phyloP scores from a whole-genome alignment of 1,284 basidiomycete species.

The Leccinum ponderosum region DNA sequence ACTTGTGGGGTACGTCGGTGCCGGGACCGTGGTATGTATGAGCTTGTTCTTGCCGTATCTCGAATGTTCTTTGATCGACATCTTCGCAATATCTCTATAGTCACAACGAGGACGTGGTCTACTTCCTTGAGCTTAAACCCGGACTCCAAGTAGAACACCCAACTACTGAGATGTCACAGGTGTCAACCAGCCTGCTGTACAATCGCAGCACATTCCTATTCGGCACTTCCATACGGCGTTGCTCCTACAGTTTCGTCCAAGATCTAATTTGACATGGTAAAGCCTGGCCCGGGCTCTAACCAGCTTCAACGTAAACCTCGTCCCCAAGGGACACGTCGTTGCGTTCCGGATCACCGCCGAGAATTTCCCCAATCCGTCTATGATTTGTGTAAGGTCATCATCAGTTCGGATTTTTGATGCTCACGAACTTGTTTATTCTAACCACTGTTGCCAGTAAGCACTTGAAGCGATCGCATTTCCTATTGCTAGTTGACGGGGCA shows the following conservation, averaged over 20 bases:
- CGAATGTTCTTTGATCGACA: slow-evolving; percentile 5
- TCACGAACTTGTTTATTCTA: too few relatives aligned
- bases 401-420: too few relatives aligned
- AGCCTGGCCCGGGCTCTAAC: slow-evolving; percentile 84
- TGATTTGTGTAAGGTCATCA: too few relatives aligned
- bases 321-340: slow-evolving; percentile 41
- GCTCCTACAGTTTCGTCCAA: slow-evolving; percentile 84
- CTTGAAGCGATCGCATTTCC: too few relatives aligned
- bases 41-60: slow-evolving; percentile 4
- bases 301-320: slow-evolving; percentile 92
- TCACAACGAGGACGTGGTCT: slow-evolving; percentile 90
- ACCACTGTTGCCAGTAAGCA: too few relatives aligned
- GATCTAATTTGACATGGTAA: slow-evolving; percentile 96
- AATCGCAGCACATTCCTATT: slow-evolving; percentile 70
- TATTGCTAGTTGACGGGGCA: too few relatives aligned
- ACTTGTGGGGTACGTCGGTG: slow-evolving; percentile 86
- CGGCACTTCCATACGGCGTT: slow-evolving; percentile 91
- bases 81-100: slow-evolving; percentile 83
- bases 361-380: too few relatives aligned
- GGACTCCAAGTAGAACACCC: slow-evolving; percentile 99
- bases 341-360: too few relatives aligned
- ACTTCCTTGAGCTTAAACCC: slow-evolving; percentile 98
- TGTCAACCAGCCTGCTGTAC: slow-evolving; percentile 96
- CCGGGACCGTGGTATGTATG: slow-evolving; percentile 94
- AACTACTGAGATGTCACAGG: slow-evolving; percentile 99